Base-by-base conservation (phyloP, 2,329 filamentous ascomycete genomes). In the Phialemoniopsis sp. region DNA sequence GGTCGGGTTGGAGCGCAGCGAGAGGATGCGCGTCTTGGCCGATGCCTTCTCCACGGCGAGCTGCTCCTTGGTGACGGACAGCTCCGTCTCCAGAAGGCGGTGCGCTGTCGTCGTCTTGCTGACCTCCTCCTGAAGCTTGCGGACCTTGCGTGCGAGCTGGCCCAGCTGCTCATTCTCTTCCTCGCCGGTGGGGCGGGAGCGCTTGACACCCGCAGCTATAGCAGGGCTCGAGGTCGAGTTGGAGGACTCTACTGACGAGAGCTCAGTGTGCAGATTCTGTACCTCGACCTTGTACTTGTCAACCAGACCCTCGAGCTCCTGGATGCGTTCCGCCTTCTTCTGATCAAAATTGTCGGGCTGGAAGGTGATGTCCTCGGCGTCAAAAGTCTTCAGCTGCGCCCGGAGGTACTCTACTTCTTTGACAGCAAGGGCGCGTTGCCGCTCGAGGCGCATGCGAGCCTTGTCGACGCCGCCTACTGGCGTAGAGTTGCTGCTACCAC, bases 321-420 rank as follows among this genome's bases (percentile, higher is more conserved):
- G 76, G 14, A 95, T 83, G 16, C 89, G 84, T 45, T 83, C 73
- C 0, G 75, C 68, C 46, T 89, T 91, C 15, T 80, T 74, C 48
- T 85, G 78, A 53, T 98, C 88, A 39, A 86, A 84, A 32, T 78
- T 81, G 28, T 89, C 87, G 0, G 87, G 80, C 40, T 91, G 82
- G 66, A 96, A 86, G 1, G 90, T 90, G 38, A 81, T 79, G 53
- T 97, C 90, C 60, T 98, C 93, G 1, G 80, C 78, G 53, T 97
- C 88, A 44, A 94, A 85, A 0, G 87, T 85, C 63, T 90, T 90
- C 39, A 97, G 74, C 60, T 98, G 93, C 1, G 89, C 91, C 16
- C 93, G 86, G 7, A 98, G 75, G 57, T 95, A 95, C 50, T 96
- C 90, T 1, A 93, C 88, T 58, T 98, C 94, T 56, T 96, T 96